Conservation (phyloP, 2,329 filamentous ascomycete species). For the Hypomyces rosellus region DNA sequence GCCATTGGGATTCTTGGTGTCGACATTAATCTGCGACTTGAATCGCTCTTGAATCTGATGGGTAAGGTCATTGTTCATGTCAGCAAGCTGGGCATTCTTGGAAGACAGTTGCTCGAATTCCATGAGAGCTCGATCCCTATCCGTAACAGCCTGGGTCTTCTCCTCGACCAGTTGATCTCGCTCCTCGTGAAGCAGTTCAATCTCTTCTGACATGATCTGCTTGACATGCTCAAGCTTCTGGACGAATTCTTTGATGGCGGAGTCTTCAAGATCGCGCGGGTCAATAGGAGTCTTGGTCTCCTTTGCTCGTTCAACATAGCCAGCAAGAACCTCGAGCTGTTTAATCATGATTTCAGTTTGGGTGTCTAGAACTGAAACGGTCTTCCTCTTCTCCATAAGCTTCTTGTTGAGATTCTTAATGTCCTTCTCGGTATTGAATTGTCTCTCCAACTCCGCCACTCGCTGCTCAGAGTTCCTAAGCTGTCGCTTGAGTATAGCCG, state of each 20-base stretch:
- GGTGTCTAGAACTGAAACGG: slow-evolving; percentile 87
- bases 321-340: slow-evolving; percentile 82
- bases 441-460: slow-evolving; percentile 80
- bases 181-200: slow-evolving; percentile 60
- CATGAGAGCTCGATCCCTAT: slow-evolving; percentile 87
- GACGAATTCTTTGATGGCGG: slow-evolving; percentile 85
- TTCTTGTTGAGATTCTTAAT: slow-evolving; percentile 77
- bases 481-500: slow-evolving; percentile 64
- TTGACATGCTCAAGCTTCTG: slow-evolving; percentile 62
- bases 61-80: slow-evolving; percentile 92
- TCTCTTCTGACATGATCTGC: slow-evolving; percentile 48
- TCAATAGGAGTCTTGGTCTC: slow-evolving; percentile 75
- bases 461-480: slow-evolving; percentile 75
- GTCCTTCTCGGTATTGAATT: slow-evolving; percentile 60
- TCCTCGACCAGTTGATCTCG: slow-evolving; percentile 80
- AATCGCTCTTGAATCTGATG: slow-evolving; percentile 91
- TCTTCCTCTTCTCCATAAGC: slow-evolving; percentile 87
- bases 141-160: slow-evolving; percentile 70
- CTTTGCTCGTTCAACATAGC: slow-evolving; percentile 82
- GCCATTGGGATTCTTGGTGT: slow-evolving; percentile 44
- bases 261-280: slow-evolving; percentile 75
- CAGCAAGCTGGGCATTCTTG: slow-evolving; percentile 89
- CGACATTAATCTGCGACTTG: slow-evolving; percentile 63
- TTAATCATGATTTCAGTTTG: slow-evolving; percentile 94
- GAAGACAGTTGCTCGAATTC: slow-evolving; percentile 93